Percentiles rank a stretch among this genome's conserved stretches.
Conservation (phyloP, 768 basidiomycete species). For the Pleurotus citrinopileatus region DNA sequence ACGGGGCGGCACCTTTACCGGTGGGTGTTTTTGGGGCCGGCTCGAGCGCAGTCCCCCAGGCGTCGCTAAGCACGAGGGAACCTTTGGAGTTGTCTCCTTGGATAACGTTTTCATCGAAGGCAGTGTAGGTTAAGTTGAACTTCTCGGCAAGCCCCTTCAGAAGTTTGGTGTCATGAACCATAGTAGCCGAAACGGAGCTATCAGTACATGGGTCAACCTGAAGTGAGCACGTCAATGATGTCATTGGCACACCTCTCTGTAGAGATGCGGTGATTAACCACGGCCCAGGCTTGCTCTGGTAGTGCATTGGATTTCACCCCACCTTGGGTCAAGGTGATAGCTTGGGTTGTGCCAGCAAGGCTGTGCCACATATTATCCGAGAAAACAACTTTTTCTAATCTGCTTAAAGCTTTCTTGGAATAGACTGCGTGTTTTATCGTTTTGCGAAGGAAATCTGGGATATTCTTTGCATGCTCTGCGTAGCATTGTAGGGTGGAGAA, state of each 20-base stretch:
- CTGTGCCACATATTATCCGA: slow-evolving; percentile 38
- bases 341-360: slow-evolving; percentile 70
- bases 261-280: slow-evolving; percentile 73
- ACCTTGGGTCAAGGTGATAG: slow-evolving; percentile 67
- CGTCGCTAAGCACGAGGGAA: slow-evolving; percentile 47
- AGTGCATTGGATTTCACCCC: slow-evolving; percentile 78
- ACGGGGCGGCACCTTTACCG: slow-evolving; percentile 41
- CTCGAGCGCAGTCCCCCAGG: slow-evolving; percentile 49
- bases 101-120: slow-evolving; percentile 48
- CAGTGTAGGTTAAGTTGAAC: slow-evolving; percentile 57
- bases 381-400: slow-evolving; percentile 46
- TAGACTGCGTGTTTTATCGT: slow-evolving; percentile 43
- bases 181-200: slow-evolving; percentile 42
- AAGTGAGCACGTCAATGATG: neutral
- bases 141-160: slow-evolving; percentile 43
- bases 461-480: slow-evolving; percentile 54
- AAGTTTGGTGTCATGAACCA: slow-evolving; percentile 41
- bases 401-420: slow-evolving; percentile 49
- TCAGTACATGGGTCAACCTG: slow-evolving; percentile 20
- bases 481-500: slow-evolving; percentile 65
- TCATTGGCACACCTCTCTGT: slow-evolving; percentile 45
- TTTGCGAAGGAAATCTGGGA: slow-evolving; percentile 46
- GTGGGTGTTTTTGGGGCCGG: slow-evolving; percentile 66
- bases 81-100: slow-evolving; percentile 35
- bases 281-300: slow-evolving; percentile 66